These are phyloP conservation scores for Malus domestica DNA, from an alignment of 306 rosid species.

Conservation along the genomic window ASM211411v1 NC_041799.1:474501-475000, in stretches of 20 bases:
- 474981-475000: slow-evolving; percentile 89
- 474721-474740: not conserved
- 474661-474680: no score
- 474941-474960: not conserved
- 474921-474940: not conserved
- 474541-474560: not conserved
- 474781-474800: not conserved
- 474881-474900: not conserved
- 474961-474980: slow-evolving; percentile 7
- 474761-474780: not conserved
- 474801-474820: not conserved
- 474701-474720: not conserved
- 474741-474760: not conserved
- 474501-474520: not conserved
- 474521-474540: not conserved
- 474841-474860: not conserved
- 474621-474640: no score
- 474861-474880: not conserved
- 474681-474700: no score
- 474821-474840: not conserved
- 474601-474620: no score
- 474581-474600: not conserved
- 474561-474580: not conserved
- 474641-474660: no score
- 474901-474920: not conserved